Evolutionary conservation across 1,139 yeast species (phyloP), one percentile per base, ranked within the genome.

Genomic region (Magnusiomyces magnusii): DNA sequence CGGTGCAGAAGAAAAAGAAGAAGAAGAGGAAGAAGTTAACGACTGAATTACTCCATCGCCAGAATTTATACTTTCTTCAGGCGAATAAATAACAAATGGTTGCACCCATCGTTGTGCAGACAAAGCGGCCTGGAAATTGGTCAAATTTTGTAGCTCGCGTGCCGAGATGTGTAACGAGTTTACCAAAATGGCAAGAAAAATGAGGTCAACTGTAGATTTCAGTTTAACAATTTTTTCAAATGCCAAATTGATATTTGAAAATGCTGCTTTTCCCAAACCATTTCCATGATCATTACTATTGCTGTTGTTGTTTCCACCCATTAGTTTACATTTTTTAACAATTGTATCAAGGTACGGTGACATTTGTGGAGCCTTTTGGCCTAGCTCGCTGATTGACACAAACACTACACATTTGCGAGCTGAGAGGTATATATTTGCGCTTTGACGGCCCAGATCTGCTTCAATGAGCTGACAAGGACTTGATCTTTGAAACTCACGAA

Each of bases 81-180:
- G 17, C 21, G 53, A 23, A 21, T 50, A 51, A 9, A 59, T 34
- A 17, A 59, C 28, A 34, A 55, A 57, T 15, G 56, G 55, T 31
- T 59, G 61, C 10, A 34, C 56, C 61, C 61, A 59, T n/a, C 55
- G 52, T 17, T 55, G 54, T 10, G 47, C 56, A 1, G 58, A 19
- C 19, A 57, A 34, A 1, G 54, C 47, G 1, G 58, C 58, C 36
- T 59, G 61, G 36, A 59, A 57, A 2, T 3, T 24, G n/a, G 44
- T 34, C 21, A 59, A 19, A 13, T 42, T 39, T 7, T 57, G 51
- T 19, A 52, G 19, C 10, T 59, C 54, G 36, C 31, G 25, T 15
- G n/a, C 41, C 9, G 58, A 44, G 13, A 56, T 23, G 19, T 44
- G 51, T 23, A 50, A 31, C 17, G 41, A 21, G 3, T 27, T 31